Evolutionary conservation across 2,329 filamentous ascomycete species (phyloP).

Genomic region (Daldinia sp.): DNA sequence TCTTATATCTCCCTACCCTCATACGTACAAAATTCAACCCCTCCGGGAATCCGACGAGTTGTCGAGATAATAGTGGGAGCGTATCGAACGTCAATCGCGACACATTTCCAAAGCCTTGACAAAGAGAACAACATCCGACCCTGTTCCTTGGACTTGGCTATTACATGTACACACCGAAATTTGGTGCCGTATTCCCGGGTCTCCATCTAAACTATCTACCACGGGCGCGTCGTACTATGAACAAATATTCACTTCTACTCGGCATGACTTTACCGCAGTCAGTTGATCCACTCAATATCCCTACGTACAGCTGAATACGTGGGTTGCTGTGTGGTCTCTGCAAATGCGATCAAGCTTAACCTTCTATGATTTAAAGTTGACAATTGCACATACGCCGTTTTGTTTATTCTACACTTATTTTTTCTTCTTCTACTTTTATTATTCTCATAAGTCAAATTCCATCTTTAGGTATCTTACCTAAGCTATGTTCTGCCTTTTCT

Average conservation of each 20-base stretch:
- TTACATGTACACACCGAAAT: constrained; percentile 35
- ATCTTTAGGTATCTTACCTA: too few species aligned
- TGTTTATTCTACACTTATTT: background rate
- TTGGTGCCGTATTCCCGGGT: constrained; percentile 33
- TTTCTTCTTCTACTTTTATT: background rate
- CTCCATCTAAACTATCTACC: background rate
- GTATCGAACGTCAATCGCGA: constrained; percentile 15
- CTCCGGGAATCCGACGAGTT: constrained; percentile 13
- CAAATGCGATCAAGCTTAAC: constrained; percentile 12
- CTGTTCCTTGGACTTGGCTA: constrained; percentile 4
- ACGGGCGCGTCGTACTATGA: background rate
- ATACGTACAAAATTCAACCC: constrained; percentile 9
- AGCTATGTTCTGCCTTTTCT: background rate
- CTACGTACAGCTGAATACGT: background rate
- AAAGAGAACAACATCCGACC: constrained; percentile 23
- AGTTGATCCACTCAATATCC: background rate
- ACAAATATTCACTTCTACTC: constrained; percentile 6
- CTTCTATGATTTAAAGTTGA: constrained; percentile 22
- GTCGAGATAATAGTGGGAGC: constrained; percentile 14
- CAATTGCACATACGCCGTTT: constrained; percentile 5
- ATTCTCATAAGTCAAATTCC: background rate
- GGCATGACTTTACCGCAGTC: background rate
- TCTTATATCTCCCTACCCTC: constrained; percentile 1
- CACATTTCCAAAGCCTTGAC: constrained; percentile 15
- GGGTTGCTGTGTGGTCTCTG: background rate